Base-by-base conservation (phyloP, 129 eudicot species). In the Dittrichia graveolens region DNA sequence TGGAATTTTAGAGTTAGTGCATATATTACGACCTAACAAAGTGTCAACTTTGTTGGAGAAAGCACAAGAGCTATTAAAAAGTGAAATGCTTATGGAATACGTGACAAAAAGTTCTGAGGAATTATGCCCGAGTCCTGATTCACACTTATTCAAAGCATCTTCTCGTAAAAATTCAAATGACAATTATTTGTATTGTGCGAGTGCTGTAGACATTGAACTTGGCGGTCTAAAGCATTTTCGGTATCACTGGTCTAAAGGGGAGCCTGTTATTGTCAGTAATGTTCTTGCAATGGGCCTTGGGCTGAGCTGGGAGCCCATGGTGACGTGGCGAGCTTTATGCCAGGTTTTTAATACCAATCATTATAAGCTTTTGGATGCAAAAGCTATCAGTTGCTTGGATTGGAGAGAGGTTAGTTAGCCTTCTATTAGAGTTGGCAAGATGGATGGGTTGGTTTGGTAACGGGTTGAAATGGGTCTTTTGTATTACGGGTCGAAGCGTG, bases 251-350 rank as follows among this genome's bases (percentile, higher is more conserved):
- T 46, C 44, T 0, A 84, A 74, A 78, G 92, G 88, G 8, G 89
- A 89, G 80, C 96, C 92, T 13, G 82, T 89, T 34, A 71, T 89
- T 31, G 96, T 89, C 55, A 79, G 87, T 58, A 41, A 83, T 61
- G 89, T 83, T 67, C 91, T 85, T 65, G 83, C 83, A 24, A 83
- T 83, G 49, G 72, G 85, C 5, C 37, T n/a, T 74, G 89, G 91
- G 31, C 79, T 89, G 79, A 85, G 91, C 74, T 89, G 91, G 96
- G 96, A 89, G 56, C 91, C 95, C 5, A 83, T 85, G 95, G 91
- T 89, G 69, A 85, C 85, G 95, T 89, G 89, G 87, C 91, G 95
- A 59, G 88, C 91, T n/a, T 77, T 79, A 50, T 87, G 84, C 31
- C 89, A 89, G 72, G 50, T 71, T 14, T 48, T 57, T 45, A 41